Evolutionary conservation across 768 basidiomycete species (phyloP).

Genomic region (Cystofilobasidium ferigula): DNA sequence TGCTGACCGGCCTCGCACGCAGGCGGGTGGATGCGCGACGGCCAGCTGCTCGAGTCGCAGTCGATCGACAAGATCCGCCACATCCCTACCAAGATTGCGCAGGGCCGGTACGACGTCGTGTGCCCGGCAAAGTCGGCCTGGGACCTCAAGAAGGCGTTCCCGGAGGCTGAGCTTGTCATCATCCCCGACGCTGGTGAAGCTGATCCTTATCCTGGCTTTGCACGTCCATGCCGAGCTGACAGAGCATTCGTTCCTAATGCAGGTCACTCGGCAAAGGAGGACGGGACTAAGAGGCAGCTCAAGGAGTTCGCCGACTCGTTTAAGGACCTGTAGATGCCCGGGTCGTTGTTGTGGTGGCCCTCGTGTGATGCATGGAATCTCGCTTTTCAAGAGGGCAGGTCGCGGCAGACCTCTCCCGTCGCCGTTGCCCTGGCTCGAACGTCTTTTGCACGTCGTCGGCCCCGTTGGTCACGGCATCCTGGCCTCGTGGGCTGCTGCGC

Average conservation of each 20-base stretch:
- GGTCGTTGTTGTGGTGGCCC: too few species aligned
- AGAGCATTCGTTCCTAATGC: slow-evolving; percentile 46
- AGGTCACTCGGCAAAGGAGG: slow-evolving; percentile 72
- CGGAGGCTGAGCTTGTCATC: slow-evolving; percentile 59
- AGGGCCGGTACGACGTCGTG: slow-evolving; percentile 37
- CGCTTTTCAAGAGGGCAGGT: too few species aligned
- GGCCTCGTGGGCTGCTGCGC: too few species aligned
- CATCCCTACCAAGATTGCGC: slow-evolving; percentile 59
- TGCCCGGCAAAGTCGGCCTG: slow-evolving; percentile 54
- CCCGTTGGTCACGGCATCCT: too few species aligned
- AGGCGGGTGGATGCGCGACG: slow-evolving; percentile 76
- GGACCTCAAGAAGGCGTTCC: slow-evolving; percentile 69
- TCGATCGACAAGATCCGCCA: slow-evolving; percentile 63
- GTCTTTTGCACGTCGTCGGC: too few species aligned
- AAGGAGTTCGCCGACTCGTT: slow-evolving; percentile 17
- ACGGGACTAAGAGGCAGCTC: slow-evolving; percentile 11
- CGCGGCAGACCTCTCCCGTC: too few species aligned
- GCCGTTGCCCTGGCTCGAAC: too few species aligned
- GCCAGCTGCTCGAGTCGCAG: slow-evolving; percentile 71
- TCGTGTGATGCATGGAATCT: too few species aligned
- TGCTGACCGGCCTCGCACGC: too few species aligned
- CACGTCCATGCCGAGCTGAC: not conserved
- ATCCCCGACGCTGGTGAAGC: slow-evolving; percentile 39
- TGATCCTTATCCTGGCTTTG: slow-evolving; percentile 34
- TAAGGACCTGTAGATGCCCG: slow-evolving; percentile 18